phyloP scores from a whole-genome alignment of 148 eudicot genomes.

The Agrostemma githago region DNA sequence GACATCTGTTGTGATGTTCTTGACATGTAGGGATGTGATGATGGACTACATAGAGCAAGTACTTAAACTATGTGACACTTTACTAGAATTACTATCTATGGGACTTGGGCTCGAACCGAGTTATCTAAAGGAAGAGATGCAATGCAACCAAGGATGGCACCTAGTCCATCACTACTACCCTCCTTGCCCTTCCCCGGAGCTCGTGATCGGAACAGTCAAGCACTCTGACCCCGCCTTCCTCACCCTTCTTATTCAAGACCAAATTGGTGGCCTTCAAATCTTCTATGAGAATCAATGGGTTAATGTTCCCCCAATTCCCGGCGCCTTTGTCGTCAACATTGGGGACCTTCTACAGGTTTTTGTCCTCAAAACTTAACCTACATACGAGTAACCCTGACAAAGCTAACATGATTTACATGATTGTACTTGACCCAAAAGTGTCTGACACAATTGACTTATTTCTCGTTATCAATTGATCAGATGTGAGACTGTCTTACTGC shows the following conservation, averaged over 20 bases:
- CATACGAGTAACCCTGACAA: too few relatives aligned
- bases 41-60: too few relatives aligned
- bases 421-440: too few relatives aligned
- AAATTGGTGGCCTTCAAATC: constrained; percentile 28
- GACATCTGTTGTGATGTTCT: too few relatives aligned
- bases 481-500: too few relatives aligned
- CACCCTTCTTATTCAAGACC: constrained; percentile 27
- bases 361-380: not conserved
- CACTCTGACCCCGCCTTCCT: constrained; percentile 18
- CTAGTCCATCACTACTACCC: constrained; percentile 45
- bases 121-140: constrained; percentile 29
- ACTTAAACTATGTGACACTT: too few relatives aligned
- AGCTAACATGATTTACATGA: too few relatives aligned
- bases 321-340: constrained; percentile 18
- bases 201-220: constrained; percentile 6
- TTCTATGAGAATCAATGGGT: constrained; percentile 27
- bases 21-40: too few relatives aligned
- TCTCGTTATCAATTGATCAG: too few relatives aligned
- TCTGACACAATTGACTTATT: too few relatives aligned
- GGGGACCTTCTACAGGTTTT: constrained; percentile 25
- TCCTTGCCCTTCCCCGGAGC: constrained; percentile 21
- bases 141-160: constrained; percentile 30
- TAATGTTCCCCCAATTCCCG: constrained; percentile 20
- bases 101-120: constrained; percentile 41
- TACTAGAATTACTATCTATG: constrained; percentile 44